phyloP scores from a whole-genome alignment of 2,329 filamentous ascomycete genomes.

The Colletotrichum tropicale region DNA sequence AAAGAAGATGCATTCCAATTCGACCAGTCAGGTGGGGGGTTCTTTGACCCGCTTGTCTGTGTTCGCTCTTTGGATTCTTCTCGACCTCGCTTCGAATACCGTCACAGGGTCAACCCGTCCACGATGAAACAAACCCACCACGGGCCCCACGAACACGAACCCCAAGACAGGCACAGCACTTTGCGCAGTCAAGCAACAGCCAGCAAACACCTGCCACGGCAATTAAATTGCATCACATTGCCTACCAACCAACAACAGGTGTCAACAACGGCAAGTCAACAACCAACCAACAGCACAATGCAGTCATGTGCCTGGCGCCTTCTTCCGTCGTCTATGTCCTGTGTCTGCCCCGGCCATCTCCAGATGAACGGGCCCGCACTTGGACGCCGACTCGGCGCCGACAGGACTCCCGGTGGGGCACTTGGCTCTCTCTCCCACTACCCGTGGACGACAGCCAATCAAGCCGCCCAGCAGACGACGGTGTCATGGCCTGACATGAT shows the following conservation, averaged over 20 bases:
- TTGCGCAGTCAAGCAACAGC: background rate
- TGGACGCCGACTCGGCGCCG: slow-evolving; percentile 3
- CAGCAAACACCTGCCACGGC: background rate
- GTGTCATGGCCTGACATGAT: background rate
- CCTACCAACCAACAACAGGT: background rate
- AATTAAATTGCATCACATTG: background rate
- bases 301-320: background rate
- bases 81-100: background rate
- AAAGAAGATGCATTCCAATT: background rate
- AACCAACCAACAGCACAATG: background rate
- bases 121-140: slow-evolving; percentile 10
- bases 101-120: slow-evolving; percentile 1
- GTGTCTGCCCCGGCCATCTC: background rate
- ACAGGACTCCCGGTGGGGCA: background rate
- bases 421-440: background rate
- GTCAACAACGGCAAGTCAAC: background rate
- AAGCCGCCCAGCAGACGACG: background rate
- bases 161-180: background rate
- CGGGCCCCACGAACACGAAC: background rate
- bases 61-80: background rate
- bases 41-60: background rate
- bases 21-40: background rate
- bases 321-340: background rate
- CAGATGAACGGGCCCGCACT: background rate
- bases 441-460: background rate